phyloP scores from a whole-genome alignment of 139 green algal species.

The Closterium sp. region DNA sequence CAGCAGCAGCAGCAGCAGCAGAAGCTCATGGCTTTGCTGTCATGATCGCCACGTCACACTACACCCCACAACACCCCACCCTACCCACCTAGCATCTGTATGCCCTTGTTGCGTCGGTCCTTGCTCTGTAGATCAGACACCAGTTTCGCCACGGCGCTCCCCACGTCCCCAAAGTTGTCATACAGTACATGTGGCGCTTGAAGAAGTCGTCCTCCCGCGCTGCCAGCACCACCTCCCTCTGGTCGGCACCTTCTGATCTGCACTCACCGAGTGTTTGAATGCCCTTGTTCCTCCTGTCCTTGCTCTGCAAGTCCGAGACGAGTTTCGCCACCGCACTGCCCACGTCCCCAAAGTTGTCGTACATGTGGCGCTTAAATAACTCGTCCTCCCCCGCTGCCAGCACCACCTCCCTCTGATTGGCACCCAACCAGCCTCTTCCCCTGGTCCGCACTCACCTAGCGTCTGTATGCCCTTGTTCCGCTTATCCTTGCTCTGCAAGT shows the following conservation, averaged over 20 bases:
- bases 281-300: slow-evolving; percentile 40
- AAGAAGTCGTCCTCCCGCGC: too few relatives aligned
- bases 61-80: slow-evolving; percentile 12
- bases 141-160: slow-evolving; percentile 51
- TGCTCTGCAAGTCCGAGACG: slow-evolving; percentile 57
- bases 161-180: slow-evolving; percentile 62
- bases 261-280: slow-evolving; percentile 43
- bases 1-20: background rate
- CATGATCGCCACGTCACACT: too few relatives aligned
- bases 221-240: too few relatives aligned
- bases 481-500: slow-evolving; percentile 51
- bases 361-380: slow-evolving; percentile 17
- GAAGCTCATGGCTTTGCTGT: too few relatives aligned
- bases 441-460: slow-evolving; percentile 44
- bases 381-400: too few relatives aligned
- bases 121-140: slow-evolving; percentile 59
- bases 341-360: slow-evolving; percentile 63
- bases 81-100: slow-evolving; percentile 46
- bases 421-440: too few relatives aligned
- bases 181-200: slow-evolving; percentile 29
- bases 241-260: too few relatives aligned
- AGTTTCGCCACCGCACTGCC: slow-evolving; percentile 53
- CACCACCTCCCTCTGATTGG: too few relatives aligned
- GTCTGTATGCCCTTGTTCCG: slow-evolving; percentile 48
- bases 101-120: slow-evolving; percentile 38